Evolutionary conservation across 495 filamentous ascomycete genomes (phyloP).

Genomic region (Achaetomiella virescens): DNA sequence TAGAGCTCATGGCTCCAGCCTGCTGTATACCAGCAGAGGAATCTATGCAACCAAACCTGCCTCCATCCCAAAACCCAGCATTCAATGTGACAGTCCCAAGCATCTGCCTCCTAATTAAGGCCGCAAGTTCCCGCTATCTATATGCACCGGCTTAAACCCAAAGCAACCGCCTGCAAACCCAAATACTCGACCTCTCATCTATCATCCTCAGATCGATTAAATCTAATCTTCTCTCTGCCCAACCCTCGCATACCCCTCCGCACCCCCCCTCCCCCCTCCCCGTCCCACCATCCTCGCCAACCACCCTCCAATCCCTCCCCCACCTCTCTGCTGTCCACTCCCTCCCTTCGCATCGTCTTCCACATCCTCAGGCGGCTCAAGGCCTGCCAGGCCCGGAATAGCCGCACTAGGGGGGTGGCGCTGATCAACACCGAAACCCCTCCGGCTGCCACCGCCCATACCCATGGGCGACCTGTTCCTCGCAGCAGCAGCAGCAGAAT

Average conservation of each 20-base stretch:
- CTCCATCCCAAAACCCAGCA: neutral
- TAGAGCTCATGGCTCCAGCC: neutral
- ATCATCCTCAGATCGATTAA: neutral
- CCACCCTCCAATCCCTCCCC: conserved; percentile 43
- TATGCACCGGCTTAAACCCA: conserved; percentile 18
- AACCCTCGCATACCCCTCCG: conserved; percentile 37
- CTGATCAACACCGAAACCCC: too few species aligned
- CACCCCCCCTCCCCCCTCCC: conserved; percentile 23
- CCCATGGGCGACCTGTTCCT: conserved; percentile 24
- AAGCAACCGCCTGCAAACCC: neutral
- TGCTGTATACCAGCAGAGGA: neutral
- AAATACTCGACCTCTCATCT: conserved; percentile 9
- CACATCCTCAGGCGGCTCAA: conserved; percentile 35
- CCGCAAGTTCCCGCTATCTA: conserved; percentile 27
- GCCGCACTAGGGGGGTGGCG: conserved; percentile 10
- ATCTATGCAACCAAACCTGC: neutral
- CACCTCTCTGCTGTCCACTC: conserved; percentile 18
- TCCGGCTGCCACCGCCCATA: neutral
- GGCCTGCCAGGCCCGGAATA: conserved; percentile 34
- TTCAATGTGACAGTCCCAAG: neutral
- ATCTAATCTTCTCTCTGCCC: conserved; percentile 39
- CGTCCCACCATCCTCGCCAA: conserved; percentile 42
- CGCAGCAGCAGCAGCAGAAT: conserved; percentile 12
- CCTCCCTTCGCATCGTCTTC: conserved; percentile 24
- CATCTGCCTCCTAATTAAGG: neutral